Percentiles rank a stretch among this genome's conserved stretches.
These are phyloP conservation scores for Plasmodium reichenowi DNA, from an alignment of 169 alveolate genomes.

Conservation along the genomic window DNA sequence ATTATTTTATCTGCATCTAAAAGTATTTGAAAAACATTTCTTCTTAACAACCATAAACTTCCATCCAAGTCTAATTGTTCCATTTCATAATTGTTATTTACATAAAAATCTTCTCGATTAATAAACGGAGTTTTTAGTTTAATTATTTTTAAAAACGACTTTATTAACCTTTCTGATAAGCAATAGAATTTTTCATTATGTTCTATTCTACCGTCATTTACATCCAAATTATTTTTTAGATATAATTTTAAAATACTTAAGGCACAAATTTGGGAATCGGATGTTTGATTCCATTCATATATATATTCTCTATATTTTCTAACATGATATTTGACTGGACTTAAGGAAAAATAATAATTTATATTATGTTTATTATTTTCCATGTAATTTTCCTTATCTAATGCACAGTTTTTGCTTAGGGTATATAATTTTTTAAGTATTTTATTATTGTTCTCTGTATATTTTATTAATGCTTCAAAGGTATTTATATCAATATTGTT, in stretches of 20 bases:
- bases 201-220: constrained; percentile 49
- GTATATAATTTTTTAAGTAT: constrained; percentile 31
- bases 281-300: constrained; percentile 68
- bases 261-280: constrained; percentile 71
- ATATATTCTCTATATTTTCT: constrained; percentile 53
- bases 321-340: not conserved
- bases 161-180: constrained; percentile 64
- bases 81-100: constrained; percentile 45
- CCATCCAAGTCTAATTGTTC: constrained; percentile 73
- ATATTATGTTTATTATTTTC: not conserved
- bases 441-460: constrained; percentile 64
- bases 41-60: constrained; percentile 66
- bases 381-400: not conserved
- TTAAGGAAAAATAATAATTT: not conserved
- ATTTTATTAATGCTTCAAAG: constrained; percentile 61
- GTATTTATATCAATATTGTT: constrained; percentile 57
- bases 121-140: constrained; percentile 64
- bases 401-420: constrained; percentile 16
- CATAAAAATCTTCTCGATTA: constrained; percentile 30
- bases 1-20: constrained; percentile 74
- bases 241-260: constrained; percentile 71
- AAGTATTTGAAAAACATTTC: constrained; percentile 72
- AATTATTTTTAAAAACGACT: constrained; percentile 65
- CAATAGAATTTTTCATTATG: constrained; percentile 59
- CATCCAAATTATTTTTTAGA: constrained; percentile 30